These are phyloP conservation scores for Pythium aristosporum DNA, from an alignment of 352 stramenopile species.

Conservation along the genomic window DNA sequence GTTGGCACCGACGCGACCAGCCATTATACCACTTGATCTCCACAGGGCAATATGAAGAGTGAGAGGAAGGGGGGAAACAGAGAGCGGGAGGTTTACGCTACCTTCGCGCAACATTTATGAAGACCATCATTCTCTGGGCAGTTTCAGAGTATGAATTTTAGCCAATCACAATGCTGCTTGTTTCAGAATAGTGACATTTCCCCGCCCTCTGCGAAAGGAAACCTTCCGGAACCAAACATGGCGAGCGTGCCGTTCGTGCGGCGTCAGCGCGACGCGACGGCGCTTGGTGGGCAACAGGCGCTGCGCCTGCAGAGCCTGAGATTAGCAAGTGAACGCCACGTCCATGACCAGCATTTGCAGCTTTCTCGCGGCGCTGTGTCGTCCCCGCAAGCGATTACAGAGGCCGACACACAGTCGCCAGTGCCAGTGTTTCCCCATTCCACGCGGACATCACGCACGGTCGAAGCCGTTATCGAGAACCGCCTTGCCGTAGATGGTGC, in stretches of 20 bases:
- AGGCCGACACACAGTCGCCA: neutral
- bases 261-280: conserved; percentile 20
- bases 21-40: neutral
- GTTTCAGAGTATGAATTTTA: conserved; percentile 11
- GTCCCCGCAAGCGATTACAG: neutral
- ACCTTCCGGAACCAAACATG: neutral
- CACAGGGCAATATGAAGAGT: conserved; percentile 3
- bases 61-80: neutral
- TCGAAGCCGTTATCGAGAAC: conserved; percentile 51
- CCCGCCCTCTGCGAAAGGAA: conserved; percentile 5
- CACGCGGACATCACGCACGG: conserved; percentile 27
- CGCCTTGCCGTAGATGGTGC: neutral
- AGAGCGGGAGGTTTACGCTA: neutral
- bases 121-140: conserved; percentile 6
- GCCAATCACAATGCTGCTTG: neutral
- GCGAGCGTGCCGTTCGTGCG: conserved; percentile 21
- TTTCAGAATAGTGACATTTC: conserved; percentile 10
- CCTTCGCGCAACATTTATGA: conserved; percentile 9
- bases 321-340: conserved; percentile 31
- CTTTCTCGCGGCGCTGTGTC: neutral
- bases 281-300: conserved; percentile 51
- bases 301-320: conserved; percentile 47
- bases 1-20: neutral
- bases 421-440: conserved; percentile 12
- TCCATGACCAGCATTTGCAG: conserved; percentile 38